Evolutionary conservation across 1,284 basidiomycete genomes (phyloP).

Genomic region (Cutaneotrichosporon mucoides): DNA sequence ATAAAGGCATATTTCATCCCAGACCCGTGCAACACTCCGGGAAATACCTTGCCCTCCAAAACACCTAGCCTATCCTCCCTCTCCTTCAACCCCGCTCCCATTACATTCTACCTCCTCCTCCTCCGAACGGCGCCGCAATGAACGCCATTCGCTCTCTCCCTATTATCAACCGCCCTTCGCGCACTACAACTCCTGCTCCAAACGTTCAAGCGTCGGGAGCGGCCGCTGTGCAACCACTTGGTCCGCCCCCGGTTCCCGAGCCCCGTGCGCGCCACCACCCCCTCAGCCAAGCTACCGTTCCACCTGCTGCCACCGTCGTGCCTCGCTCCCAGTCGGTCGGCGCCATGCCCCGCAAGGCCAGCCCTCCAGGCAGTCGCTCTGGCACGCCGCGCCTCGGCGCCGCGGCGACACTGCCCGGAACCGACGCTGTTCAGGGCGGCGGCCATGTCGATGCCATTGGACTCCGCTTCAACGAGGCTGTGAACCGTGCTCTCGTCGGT

Average conservation of each 20-base stretch:
- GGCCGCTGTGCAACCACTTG: conserved; percentile 16
- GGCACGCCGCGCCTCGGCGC: conserved; percentile 1
- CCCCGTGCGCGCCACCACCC: conserved; percentile 2
- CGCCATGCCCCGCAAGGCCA: conserved; percentile 11
- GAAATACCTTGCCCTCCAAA: too few relatives aligned
- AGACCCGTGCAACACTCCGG: too few relatives aligned
- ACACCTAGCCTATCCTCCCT: not conserved
- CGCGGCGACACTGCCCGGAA: conserved; percentile 1
- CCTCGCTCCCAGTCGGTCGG: conserved; percentile 31
- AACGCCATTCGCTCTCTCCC: conserved; percentile 48
- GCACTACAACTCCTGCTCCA: conserved; percentile 45
- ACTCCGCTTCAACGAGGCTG: conserved; percentile 45
- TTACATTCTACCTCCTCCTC: not conserved
- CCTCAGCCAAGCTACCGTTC: not conserved
- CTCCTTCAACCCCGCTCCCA: not conserved
- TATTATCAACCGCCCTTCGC: conserved; percentile 48
- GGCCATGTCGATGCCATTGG: conserved; percentile 49
- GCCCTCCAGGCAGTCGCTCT: conserved; percentile 19
- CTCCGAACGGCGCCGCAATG: conserved; percentile 25
- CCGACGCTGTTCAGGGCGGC: conserved; percentile 10
- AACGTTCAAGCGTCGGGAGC: conserved; percentile 16
- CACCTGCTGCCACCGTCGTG: not conserved
- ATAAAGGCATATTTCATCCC: conserved; percentile 16
- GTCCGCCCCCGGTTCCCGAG: conserved; percentile 15
- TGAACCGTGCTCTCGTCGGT: conserved; percentile 46